phyloP scores from a whole-genome alignment of 2,329 filamentous ascomycete species.

The Trichoderma afroharzianum region DNA sequence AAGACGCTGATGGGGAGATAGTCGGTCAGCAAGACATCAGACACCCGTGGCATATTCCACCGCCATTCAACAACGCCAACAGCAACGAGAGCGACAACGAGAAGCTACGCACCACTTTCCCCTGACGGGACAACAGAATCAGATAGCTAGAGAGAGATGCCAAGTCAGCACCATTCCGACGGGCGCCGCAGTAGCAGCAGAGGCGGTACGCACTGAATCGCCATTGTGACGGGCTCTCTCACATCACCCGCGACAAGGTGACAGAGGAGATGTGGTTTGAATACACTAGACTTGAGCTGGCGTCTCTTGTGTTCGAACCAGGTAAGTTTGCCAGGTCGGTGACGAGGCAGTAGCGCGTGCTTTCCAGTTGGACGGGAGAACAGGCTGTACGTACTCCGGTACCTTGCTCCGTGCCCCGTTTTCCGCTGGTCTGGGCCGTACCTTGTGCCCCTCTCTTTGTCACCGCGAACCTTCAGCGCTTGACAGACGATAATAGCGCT shows the following conservation, averaged over 20 bases:
- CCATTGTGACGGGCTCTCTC: slow-evolving; percentile 34
- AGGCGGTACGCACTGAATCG: slow-evolving; percentile 39
- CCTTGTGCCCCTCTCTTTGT: neutral
- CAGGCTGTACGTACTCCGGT: neutral
- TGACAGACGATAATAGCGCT: neutral
- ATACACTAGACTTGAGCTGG: slow-evolving; percentile 5
- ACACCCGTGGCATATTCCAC: neutral
- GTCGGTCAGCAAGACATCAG: neutral
- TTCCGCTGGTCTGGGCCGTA: neutral
- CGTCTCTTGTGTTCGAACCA: neutral
- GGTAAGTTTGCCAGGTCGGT: slow-evolving; percentile 25
- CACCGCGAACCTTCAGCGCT: neutral
- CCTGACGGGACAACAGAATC: slow-evolving; percentile 94
- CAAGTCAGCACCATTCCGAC: slow-evolving; percentile 10
- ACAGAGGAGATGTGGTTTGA: slow-evolving; percentile 1
- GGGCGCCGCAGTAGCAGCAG: slow-evolving; percentile 27
- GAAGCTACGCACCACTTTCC: slow-evolving; percentile 81
- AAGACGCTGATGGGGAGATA: slow-evolving; percentile 64
- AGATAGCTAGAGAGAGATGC: slow-evolving; percentile 65
- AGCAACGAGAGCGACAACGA: slow-evolving; percentile 39
- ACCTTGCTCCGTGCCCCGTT: neutral
- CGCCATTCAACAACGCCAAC: neutral
- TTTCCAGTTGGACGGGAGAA: neutral
- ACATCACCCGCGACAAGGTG: slow-evolving; percentile 21
- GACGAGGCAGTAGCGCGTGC: slow-evolving; percentile 23